Evolutionary conservation across 176 grass and related monocot genomes (phyloP).

Genomic region (Triticum aestivum): IWGSC_CS_RefSeq_v2.1 NC_057810.1:626680071-626680570

Average conservation of each 20-base stretch:
- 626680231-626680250: conserved; percentile 94
- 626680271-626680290: not conserved
- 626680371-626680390: conserved; percentile 96
- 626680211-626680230: conserved; percentile 89
- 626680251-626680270: conserved; percentile 29
- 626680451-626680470: not conserved
- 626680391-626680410: not conserved
- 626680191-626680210: conserved; percentile 84
- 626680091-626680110: no score
- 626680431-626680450: not conserved
- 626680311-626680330: not conserved
- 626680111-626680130: no score
- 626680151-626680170: conserved; percentile 43
- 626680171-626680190: conserved; percentile 87
- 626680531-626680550: conserved; percentile 89
- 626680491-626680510: conserved; percentile 79
- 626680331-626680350: conserved; percentile 95
- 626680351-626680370: conserved; percentile 80
- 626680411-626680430: conserved; percentile 20
- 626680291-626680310: not conserved
- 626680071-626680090: not conserved
- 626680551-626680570: conserved; percentile 50
- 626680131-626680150: no score
- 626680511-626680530: conserved; percentile 78
- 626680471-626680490: conserved; percentile 62